A percentile compares a stretch with the other conserved stretches of the same genome.
phyloP scores from a whole-genome alignment of 805 yeast genomes.

The Yamadazyma phyllophila region DNA sequence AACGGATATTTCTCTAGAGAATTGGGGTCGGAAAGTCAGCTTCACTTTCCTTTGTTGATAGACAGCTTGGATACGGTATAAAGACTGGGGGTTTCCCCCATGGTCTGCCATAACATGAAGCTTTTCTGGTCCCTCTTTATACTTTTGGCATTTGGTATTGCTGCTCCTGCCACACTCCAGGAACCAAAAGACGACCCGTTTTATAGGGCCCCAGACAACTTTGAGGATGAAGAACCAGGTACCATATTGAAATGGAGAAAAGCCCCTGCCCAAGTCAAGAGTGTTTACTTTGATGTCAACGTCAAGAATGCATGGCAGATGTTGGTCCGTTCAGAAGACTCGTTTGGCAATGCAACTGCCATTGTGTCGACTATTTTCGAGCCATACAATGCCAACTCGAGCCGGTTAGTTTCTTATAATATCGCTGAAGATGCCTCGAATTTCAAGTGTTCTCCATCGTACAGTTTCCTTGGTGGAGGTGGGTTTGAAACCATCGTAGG shows the following conservation, averaged over 20 bases:
- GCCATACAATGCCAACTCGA: constrained; percentile 26
- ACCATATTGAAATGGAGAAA: constrained; percentile 22
- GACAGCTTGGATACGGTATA: neutral
- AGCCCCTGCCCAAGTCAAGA: constrained; percentile 18
- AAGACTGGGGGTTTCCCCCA: neutral
- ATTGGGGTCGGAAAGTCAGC: too few species aligned
- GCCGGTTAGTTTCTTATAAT: constrained; percentile 26
- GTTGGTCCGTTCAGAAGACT: constrained; percentile 21
- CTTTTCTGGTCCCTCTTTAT: constrained; percentile 1
- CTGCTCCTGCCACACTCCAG: constrained; percentile 9
- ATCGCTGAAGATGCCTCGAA: constrained; percentile 27
- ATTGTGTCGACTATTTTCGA: constrained; percentile 25
- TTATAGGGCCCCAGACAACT: constrained; percentile 22
- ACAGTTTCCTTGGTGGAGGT: constrained; percentile 20
- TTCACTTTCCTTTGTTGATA: too few species aligned
- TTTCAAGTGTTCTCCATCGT: constrained; percentile 26
- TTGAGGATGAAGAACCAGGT: constrained; percentile 20
- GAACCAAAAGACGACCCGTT: constrained; percentile 22
- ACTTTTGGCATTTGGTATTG: constrained; percentile 6
- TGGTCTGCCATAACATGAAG: neutral
- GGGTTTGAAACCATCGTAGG: constrained; percentile 14
- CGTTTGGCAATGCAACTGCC: constrained; percentile 24
- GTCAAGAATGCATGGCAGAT: constrained; percentile 24
- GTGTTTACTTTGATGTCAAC: constrained; percentile 18
- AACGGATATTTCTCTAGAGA: too few species aligned